phyloP scores from a whole-genome alignment of 2,329 filamentous ascomycete species.

The Lasiodiplodia citricola region DNA sequence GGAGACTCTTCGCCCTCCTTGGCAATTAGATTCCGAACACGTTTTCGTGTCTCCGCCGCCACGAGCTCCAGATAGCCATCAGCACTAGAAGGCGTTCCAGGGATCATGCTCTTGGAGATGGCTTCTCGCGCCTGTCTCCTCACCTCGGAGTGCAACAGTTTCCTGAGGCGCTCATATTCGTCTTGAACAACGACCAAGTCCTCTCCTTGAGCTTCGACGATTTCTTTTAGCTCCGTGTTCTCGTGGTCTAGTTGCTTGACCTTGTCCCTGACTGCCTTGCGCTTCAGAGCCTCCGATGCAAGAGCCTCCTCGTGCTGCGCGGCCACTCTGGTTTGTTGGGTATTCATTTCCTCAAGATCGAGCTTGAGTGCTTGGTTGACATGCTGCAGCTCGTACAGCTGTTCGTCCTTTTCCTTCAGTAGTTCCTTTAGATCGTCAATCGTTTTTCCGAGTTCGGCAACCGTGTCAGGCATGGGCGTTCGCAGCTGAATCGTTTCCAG shows the following conservation, averaged over 20 bases:
- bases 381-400: slow-evolving; percentile 33
- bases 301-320: slow-evolving; percentile 26
- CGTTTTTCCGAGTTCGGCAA: slow-evolving; percentile 42
- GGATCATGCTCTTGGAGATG: slow-evolving; percentile 37
- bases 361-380: slow-evolving; percentile 32
- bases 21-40: slow-evolving; percentile 36
- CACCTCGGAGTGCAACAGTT: slow-evolving; percentile 48
- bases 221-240: slow-evolving; percentile 36
- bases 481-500: not conserved
- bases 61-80: slow-evolving; percentile 44
- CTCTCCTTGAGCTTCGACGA: slow-evolving; percentile 37
- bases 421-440: slow-evolving; percentile 29
- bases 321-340: slow-evolving; percentile 32
- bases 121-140: slow-evolving; percentile 43
- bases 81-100: slow-evolving; percentile 32
- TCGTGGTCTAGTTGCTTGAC: slow-evolving; percentile 34
- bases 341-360: slow-evolving; percentile 33
- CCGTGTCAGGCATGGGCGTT: slow-evolving; percentile 25
- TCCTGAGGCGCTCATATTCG: slow-evolving; percentile 48
- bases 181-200: slow-evolving; percentile 37
- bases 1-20: slow-evolving; percentile 22
- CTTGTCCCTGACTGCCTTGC: slow-evolving; percentile 37
- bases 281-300: slow-evolving; percentile 37
- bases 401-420: slow-evolving; percentile 14
- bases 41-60: slow-evolving; percentile 40